A percentile compares a stretch with the other conserved stretches of the same genome.
phyloP scores from a whole-genome alignment of 2,329 filamentous ascomycete species.

The Xylariaceae sp. region DNA sequence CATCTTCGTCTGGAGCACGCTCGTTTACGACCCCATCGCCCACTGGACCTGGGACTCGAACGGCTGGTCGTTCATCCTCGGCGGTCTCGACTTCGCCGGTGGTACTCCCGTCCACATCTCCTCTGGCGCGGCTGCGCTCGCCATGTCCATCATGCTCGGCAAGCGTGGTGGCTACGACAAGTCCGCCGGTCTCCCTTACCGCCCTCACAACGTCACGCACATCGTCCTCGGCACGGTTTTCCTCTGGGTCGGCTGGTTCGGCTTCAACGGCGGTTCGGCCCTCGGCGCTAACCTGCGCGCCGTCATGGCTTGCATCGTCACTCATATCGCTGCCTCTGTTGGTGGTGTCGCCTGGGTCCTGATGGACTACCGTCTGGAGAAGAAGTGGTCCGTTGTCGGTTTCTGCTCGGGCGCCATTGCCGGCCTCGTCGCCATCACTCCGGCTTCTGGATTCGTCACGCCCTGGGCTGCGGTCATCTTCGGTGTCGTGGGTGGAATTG shows the following conservation, averaged over 20 bases:
- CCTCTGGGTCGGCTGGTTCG: constrained; percentile 94
- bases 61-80: constrained; percentile 65
- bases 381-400: constrained; percentile 88
- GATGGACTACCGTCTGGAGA: constrained; percentile 84
- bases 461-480: constrained; percentile 55
- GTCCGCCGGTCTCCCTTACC: constrained; percentile 58
- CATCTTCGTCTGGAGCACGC: constrained; percentile 65
- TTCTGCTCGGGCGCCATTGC: constrained; percentile 89
- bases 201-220: constrained; percentile 68
- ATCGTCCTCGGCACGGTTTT: constrained; percentile 68
- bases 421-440: constrained; percentile 81
- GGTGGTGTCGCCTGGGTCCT: constrained; percentile 80
- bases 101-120: constrained; percentile 71
- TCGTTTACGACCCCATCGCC: constrained; percentile 68
- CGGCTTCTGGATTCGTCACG: constrained; percentile 75
- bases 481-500: constrained; percentile 54
- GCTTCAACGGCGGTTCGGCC: constrained; percentile 86
- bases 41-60: constrained; percentile 74
- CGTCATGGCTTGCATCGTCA: constrained; percentile 83
- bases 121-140: constrained; percentile 64
- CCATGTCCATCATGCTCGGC: constrained; percentile 68
- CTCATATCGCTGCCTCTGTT: constrained; percentile 77
- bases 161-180: constrained; percentile 59
- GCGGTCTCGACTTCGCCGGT: constrained; percentile 68
- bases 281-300: constrained; percentile 78